These are phyloP conservation scores for Solanum chiquidenum DNA, from an alignment of 257 asterid genomes.

Conservation along the genomic window DNA sequence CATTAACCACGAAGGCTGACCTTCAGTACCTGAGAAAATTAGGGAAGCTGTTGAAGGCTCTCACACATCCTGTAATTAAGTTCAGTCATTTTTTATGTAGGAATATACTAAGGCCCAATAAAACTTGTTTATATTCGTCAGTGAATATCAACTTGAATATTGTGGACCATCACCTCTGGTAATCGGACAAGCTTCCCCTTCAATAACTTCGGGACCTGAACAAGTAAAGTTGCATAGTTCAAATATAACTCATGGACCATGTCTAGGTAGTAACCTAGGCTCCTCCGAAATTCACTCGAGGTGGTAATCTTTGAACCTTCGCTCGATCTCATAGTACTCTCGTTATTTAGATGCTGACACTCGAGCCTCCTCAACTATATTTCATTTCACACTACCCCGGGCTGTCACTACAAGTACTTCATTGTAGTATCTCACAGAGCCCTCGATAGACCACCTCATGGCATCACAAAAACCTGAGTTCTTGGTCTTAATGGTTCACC, in stretches of 20 bases:
- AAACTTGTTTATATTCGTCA: too few species aligned
- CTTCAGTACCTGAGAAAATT: background rate
- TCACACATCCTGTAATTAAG: background rate
- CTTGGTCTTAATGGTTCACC: background rate
- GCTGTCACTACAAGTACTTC: background rate
- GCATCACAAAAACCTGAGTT: background rate
- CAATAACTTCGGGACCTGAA: background rate
- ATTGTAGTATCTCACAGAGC: background rate
- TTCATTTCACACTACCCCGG: background rate
- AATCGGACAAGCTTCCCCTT: background rate
- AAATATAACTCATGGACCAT: too few species aligned
- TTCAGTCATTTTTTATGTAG: too few species aligned
- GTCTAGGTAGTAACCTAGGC: background rate
- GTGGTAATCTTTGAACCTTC: background rate
- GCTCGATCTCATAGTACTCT: background rate
- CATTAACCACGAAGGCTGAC: background rate
- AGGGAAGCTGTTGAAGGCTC: background rate
- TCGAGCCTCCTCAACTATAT: background rate
- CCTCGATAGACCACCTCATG: background rate
- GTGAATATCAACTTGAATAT: background rate
- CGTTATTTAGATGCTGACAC: background rate
- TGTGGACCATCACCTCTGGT: background rate
- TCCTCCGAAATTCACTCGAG: background rate
- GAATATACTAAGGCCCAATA: background rate
- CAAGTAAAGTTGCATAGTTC: background rate